Evolutionary conservation across 805 yeast species (phyloP), one percentile per base, ranked within the genome.

Genomic region (Kodamaea fukazawae): DNA sequence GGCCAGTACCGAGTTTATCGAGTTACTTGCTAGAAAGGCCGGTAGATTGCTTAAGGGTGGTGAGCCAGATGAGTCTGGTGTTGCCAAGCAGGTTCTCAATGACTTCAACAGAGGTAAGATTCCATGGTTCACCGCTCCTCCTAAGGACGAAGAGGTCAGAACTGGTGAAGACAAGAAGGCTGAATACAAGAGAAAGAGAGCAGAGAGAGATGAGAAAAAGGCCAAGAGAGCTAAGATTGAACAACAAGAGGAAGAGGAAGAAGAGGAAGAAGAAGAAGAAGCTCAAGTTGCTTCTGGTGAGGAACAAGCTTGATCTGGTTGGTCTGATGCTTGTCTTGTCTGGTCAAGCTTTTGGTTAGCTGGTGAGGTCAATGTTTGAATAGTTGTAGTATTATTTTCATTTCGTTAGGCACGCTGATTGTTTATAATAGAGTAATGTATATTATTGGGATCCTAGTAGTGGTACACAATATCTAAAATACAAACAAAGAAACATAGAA

Each of bases 71-170:
- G 97, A 91, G 65, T 73, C 83, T 49, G 95, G 96, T 54, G 88
- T 91, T 41, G 81, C 98, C 29, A 91, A 89, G 63, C 83, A 83
- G 56, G 83, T 91, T 22, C 76, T 91, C 61, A 88, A 88, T 53
- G 99, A 91, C 62, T 91, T 91, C 73, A 91, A 89, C 66, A 78
- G 99, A 65, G 99, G 99, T 46, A 87, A 88, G 57, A 91, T 91
- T 40, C 99, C 99, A 16, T 91, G 99, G 99, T 91, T 91, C 60
- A 42, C 43, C 8, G 87, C 87, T 23, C 81, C 93, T 18, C 99
- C 99, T 20, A 97, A 98, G 30, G 77, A 81, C 50, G 86, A 79
- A 46, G 81, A 75, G 39, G 76, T 62, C 16, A 71, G 76, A 60
- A 70, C 71, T 20, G 86, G 81, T 32, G 81, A 67, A 42, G 83